phyloP scores from a whole-genome alignment of 441 rosid genomes.

The Omphalea diandra region DNA sequence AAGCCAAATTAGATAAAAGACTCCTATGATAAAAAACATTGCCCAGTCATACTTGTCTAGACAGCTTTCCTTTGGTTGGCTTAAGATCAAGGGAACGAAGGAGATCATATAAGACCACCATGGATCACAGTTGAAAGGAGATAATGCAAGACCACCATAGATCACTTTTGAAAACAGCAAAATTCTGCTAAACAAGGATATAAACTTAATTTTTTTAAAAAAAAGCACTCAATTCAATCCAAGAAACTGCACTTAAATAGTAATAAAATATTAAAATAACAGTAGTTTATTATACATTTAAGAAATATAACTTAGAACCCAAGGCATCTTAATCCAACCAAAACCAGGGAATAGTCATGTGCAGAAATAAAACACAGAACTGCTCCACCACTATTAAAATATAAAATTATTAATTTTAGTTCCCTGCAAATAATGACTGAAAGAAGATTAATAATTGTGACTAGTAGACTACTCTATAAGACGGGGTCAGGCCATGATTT shows the following conservation, averaged over 20 bases:
- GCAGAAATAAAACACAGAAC: neutral
- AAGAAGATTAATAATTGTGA: neutral
- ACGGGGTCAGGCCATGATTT: neutral
- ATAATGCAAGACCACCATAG: too few relatives aligned
- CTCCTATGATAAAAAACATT: neutral
- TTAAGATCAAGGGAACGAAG: neutral
- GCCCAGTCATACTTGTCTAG: neutral
- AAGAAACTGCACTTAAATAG: neutral
- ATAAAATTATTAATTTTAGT: neutral
- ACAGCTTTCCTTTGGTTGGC: neutral
- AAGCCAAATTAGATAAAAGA: neutral
- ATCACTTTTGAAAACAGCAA: too few relatives aligned
- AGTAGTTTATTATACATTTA: neutral
- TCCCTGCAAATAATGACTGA: neutral
- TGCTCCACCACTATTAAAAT: neutral
- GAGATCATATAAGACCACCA: neutral
- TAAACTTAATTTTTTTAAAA: slow-evolving; percentile 3
- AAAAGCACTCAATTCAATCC: neutral
- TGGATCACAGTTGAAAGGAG: neutral
- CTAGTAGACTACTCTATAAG: neutral
- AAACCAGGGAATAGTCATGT: neutral
- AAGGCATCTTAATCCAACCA: neutral
- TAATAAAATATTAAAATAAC: neutral
- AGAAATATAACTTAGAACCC: neutral
- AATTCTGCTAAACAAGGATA: neutral